A percentile compares a stretch with the other conserved stretches of the same genome.
These are phyloP conservation scores for Triticum timopheevii DNA, from an alignment of 176 grass and related monocot species.

Conservation along the genomic window DNA sequence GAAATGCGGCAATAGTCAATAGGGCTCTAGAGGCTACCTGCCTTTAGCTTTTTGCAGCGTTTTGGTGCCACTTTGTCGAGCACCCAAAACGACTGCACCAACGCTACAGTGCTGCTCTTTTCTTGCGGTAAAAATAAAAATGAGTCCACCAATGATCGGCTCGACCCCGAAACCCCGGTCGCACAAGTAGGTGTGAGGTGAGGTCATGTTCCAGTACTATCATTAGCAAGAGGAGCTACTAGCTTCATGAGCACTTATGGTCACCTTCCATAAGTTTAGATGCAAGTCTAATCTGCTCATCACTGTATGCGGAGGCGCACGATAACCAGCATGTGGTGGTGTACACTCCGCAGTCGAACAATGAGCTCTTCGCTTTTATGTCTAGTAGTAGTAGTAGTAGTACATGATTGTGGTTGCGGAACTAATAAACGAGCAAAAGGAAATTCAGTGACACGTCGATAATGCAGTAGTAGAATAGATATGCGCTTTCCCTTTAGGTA, in stretches of 20 bases:
- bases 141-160: background rate
- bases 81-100: slow-evolving; percentile 8
- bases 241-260: background rate
- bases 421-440: background rate
- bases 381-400: too few species aligned
- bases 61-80: slow-evolving; percentile 41
- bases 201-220: background rate
- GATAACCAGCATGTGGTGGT: background rate
- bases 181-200: background rate
- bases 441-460: background rate
- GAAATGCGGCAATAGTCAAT: background rate
- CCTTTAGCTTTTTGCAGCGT: slow-evolving; percentile 48
- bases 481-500: slow-evolving; percentile 12
- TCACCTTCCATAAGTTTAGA: background rate
- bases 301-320: background rate
- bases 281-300: background rate
- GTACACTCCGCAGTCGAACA: background rate
- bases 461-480: background rate
- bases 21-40: slow-evolving; percentile 17
- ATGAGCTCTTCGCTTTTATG: background rate
- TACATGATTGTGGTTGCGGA: background rate
- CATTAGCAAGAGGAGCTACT: background rate
- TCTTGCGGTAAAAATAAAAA: background rate
- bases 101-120: background rate
- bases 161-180: background rate